A percentile compares a stretch with the other conserved stretches of the same genome.
Conservation (phyloP, 2,329 filamentous ascomycete species). For the Ophiostoma ips region DNA sequence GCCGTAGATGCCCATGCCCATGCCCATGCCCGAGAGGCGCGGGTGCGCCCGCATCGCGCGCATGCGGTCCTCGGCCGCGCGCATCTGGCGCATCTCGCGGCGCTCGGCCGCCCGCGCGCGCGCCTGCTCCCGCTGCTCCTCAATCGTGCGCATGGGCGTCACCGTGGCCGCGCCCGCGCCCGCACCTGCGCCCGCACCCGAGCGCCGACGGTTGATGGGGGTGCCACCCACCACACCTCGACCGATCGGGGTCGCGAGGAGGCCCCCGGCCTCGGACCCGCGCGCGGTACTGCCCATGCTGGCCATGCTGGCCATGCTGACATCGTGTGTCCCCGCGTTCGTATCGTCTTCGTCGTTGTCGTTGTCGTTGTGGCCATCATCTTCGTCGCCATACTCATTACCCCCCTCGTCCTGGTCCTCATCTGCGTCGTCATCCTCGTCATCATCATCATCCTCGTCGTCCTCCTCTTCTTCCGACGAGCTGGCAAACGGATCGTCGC, state of each 20-base stretch:
- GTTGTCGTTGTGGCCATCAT: conserved; percentile 18
- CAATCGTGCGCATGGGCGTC: conserved; percentile 12
- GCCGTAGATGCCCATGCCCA: conserved; percentile 26
- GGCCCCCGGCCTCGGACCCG: background rate
- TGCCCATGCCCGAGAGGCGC: conserved; percentile 16
- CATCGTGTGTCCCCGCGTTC: background rate
- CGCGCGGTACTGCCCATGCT: background rate
- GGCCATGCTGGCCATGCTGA: background rate
- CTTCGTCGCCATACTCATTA: conserved; percentile 22
- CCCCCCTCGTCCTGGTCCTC: conserved; percentile 16
- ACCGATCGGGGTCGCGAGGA: background rate
- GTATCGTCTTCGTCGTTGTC: background rate
- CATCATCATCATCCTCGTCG: conserved; percentile 28
- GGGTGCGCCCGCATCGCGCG: conserved; percentile 42
- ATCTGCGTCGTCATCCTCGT: conserved; percentile 21
- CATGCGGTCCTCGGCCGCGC: conserved; percentile 47
- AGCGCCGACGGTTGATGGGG: background rate
- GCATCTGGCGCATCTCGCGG: conserved; percentile 35
- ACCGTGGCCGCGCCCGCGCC: background rate
- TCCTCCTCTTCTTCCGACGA: conserved; percentile 22
- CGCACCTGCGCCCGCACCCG: too few relatives aligned
- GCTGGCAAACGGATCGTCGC: conserved; percentile 20
- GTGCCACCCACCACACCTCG: background rate
- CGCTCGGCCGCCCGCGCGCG: conserved; percentile 24
- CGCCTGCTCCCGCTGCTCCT: conserved; percentile 25